A percentile compares a stretch with the other conserved stretches of the same genome.
phyloP scores from a whole-genome alignment of 768 basidiomycete genomes.

The Amanita pseudoporphyria region DNA sequence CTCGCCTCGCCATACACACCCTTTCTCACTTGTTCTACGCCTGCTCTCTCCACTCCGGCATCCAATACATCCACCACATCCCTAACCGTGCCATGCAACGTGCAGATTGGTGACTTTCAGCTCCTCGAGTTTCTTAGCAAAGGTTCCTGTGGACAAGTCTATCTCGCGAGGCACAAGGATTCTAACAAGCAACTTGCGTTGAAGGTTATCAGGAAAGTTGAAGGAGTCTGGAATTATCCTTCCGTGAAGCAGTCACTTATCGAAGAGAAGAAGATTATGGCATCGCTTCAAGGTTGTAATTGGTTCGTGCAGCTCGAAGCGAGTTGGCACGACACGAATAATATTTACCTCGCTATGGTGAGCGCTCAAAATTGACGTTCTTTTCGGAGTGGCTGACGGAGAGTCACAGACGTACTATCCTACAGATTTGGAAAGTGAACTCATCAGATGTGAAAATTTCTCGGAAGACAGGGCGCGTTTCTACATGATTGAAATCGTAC shows the following conservation, averaged over 20 bases:
- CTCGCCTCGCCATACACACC: constrained; percentile 1
- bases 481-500: constrained; percentile 26
- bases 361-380: background rate
- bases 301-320: constrained; percentile 10
- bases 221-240: constrained; percentile 15
- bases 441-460: constrained; percentile 18
- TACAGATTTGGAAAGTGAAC: constrained; percentile 22
- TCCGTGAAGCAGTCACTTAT: constrained; percentile 12
- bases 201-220: constrained; percentile 20
- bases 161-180: constrained; percentile 16
- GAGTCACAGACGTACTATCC: constrained; percentile 18
- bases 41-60: background rate
- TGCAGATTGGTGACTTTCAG: background rate
- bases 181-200: constrained; percentile 17
- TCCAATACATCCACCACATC: background rate
- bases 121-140: constrained; percentile 19
- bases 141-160: constrained; percentile 20
- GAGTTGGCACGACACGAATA: constrained; percentile 11
- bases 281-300: background rate
- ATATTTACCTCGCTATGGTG: constrained; percentile 12
- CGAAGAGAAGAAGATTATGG: constrained; percentile 6
- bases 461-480: constrained; percentile 19
- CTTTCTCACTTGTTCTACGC: constrained; percentile 3
- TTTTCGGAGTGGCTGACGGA: background rate
- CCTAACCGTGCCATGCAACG: background rate